Evolutionary conservation across 2,329 filamentous ascomycete genomes (phyloP).

Genomic region (Herpotrichia juniperi): DNA sequence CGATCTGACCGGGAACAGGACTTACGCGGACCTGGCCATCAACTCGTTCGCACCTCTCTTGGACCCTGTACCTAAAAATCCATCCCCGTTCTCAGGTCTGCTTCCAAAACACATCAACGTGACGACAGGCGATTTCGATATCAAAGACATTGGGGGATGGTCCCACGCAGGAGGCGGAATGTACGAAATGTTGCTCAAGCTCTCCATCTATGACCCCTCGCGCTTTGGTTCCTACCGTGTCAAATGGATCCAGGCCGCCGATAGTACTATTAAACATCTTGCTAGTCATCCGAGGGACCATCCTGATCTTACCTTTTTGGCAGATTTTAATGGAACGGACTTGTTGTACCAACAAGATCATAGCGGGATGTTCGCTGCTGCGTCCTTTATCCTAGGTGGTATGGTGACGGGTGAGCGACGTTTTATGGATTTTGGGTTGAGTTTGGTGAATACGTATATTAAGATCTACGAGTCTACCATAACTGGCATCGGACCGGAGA

Average conservation of each 20-base stretch:
- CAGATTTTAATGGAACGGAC: constrained; percentile 22
- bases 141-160: constrained; percentile 28
- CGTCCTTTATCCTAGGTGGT: constrained; percentile 38
- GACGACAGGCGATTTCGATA: constrained; percentile 19
- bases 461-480: constrained; percentile 7
- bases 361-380: constrained; percentile 38
- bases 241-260: constrained; percentile 29
- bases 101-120: constrained; percentile 25
- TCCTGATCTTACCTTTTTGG: constrained; percentile 31
- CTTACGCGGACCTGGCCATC: constrained; percentile 21
- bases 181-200: constrained; percentile 38
- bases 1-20: constrained; percentile 27
- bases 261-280: constrained; percentile 32
- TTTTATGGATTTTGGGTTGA: constrained; percentile 31
- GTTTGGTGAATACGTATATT: constrained; percentile 20
- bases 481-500: constrained; percentile 31
- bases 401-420: constrained; percentile 31
- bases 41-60: constrained; percentile 24
- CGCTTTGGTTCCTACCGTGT: constrained; percentile 24
- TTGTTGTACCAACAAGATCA: constrained; percentile 12
- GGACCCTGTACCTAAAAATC: constrained; percentile 15
- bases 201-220: constrained; percentile 30
- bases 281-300: constrained; percentile 28
- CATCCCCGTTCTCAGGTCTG: constrained; percentile 28
- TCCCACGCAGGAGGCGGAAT: constrained; percentile 15